These are phyloP conservation scores for Colletotrichum magnum DNA, from an alignment of 2,329 filamentous ascomycete genomes.

Conservation along the genomic window DNA sequence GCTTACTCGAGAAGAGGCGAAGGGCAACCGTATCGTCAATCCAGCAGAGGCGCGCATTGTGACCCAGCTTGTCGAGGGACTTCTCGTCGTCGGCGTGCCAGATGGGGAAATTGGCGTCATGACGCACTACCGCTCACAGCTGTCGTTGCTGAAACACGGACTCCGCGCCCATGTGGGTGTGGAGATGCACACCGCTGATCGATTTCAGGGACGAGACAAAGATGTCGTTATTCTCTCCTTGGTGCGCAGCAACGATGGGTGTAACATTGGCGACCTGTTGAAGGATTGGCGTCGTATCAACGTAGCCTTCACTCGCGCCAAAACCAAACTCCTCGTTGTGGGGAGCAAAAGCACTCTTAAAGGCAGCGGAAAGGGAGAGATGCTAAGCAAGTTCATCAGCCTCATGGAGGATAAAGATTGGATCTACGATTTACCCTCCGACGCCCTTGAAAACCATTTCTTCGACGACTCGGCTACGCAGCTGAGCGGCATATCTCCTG, in stretches of 20 bases:
- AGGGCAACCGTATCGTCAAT: slow-evolving; percentile 91
- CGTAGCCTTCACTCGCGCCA: slow-evolving; percentile 93
- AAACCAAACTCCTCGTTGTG: slow-evolving; percentile 90
- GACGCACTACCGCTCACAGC: slow-evolving; percentile 95
- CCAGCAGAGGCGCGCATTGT: slow-evolving; percentile 84
- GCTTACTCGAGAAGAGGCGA: slow-evolving; percentile 77
- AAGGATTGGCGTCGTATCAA: slow-evolving; percentile 95
- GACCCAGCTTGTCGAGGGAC: slow-evolving; percentile 82
- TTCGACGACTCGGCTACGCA: slow-evolving; percentile 74
- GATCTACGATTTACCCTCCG: slow-evolving; percentile 79
- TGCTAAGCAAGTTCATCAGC: slow-evolving; percentile 81
- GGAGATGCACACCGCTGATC: slow-evolving; percentile 97
- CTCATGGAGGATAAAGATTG: slow-evolving; percentile 85
- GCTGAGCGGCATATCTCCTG: slow-evolving; percentile 46
- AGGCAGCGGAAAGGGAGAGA: slow-evolving; percentile 78
- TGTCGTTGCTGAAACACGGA: slow-evolving; percentile 83
- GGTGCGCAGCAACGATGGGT: slow-evolving; percentile 87
- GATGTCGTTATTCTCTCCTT: slow-evolving; percentile 90
- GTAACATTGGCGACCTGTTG: slow-evolving; percentile 89
- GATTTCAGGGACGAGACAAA: slow-evolving; percentile 97
- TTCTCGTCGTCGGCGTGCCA: slow-evolving; percentile 82
- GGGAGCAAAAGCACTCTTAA: slow-evolving; percentile 87
- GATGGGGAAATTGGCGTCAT: slow-evolving; percentile 90
- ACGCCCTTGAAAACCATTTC: slow-evolving; percentile 76
- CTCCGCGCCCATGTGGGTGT: slow-evolving; percentile 75